phyloP scores from a whole-genome alignment of 306 rosid genomes.

The Glycyrrhiza uralensis region DNA sequence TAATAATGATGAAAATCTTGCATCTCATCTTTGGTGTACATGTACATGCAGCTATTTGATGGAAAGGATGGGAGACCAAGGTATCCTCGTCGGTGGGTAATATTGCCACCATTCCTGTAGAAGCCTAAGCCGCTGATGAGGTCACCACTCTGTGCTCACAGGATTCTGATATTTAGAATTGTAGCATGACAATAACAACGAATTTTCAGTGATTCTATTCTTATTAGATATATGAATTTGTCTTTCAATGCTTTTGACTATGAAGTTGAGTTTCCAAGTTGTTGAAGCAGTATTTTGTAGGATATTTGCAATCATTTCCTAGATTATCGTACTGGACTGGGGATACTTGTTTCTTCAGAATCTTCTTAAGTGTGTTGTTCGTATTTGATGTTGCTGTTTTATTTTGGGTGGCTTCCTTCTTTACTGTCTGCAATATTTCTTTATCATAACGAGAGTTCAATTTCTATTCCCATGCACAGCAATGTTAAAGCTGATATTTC shows the following conservation, averaged over 20 bases:
- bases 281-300: constrained; percentile 1
- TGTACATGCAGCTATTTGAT: constrained; percentile 72
- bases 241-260: constrained; percentile 24
- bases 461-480: not conserved
- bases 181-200: constrained; percentile 36
- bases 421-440: not conserved
- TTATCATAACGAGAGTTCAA: not conserved
- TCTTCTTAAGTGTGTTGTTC: constrained; percentile 3
- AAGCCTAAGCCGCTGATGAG: constrained; percentile 15
- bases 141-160: constrained; percentile 3
- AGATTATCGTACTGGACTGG: not conserved
- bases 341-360: constrained; percentile 2
- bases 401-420: not conserved
- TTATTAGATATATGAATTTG: constrained; percentile 21
- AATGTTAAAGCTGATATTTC: not conserved
- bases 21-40: not conserved
- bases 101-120: constrained; percentile 92
- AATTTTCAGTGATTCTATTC: constrained; percentile 10
- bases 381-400: constrained; percentile 5
- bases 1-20: not conserved
- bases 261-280: constrained; percentile 13
- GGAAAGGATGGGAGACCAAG: constrained; percentile 89
- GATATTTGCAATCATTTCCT: constrained; percentile 22
- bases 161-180: constrained; percentile 16
- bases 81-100: constrained; percentile 95